phyloP scores from a whole-genome alignment of 2,329 filamentous ascomycete species.

The Sporothrix luriei region DNA sequence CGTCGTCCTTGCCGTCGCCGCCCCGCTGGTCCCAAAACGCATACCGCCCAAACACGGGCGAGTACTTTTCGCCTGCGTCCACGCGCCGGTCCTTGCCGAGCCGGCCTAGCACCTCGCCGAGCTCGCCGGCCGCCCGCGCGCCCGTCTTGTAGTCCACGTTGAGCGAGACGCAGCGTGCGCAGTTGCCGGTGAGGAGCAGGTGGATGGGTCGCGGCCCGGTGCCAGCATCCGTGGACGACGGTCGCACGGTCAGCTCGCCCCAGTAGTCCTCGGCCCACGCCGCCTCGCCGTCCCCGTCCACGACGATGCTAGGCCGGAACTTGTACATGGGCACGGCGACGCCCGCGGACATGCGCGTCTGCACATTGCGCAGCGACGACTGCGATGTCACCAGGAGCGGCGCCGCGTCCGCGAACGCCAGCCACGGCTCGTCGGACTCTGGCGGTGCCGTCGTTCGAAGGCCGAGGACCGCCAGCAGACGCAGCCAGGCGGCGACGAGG shows the following conservation, averaged over 20 bases:
- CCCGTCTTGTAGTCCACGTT: conserved; percentile 73
- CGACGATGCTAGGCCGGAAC: conserved; percentile 73
- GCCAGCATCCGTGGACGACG: neutral
- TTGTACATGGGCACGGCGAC: conserved; percentile 63
- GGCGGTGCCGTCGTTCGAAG: neutral
- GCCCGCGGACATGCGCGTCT: conserved; percentile 54
- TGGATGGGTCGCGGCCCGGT: conserved; percentile 34
- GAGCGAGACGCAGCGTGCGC: conserved; percentile 66
- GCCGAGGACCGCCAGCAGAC: neutral
- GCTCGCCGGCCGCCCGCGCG: conserved; percentile 56
- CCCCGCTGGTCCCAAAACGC: conserved; percentile 55
- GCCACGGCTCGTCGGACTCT: conserved; percentile 30
- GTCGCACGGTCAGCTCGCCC: conserved; percentile 58
- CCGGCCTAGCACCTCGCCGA: conserved; percentile 67
- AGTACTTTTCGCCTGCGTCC: conserved; percentile 67
- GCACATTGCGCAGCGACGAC: conserved; percentile 69
- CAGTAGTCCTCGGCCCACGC: conserved; percentile 74
- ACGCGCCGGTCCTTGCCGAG: conserved; percentile 71
- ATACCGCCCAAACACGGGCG: conserved; percentile 73
- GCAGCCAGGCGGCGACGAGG: neutral
- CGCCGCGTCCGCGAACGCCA: conserved; percentile 59
- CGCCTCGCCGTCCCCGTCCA: conserved; percentile 61
- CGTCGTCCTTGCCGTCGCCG: conserved; percentile 31
- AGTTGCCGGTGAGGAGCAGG: conserved; percentile 68
- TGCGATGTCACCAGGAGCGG: conserved; percentile 73